Base-by-base conservation (phyloP, 2,329 filamentous ascomycete species). In the Talaromyces sp. region DNA sequence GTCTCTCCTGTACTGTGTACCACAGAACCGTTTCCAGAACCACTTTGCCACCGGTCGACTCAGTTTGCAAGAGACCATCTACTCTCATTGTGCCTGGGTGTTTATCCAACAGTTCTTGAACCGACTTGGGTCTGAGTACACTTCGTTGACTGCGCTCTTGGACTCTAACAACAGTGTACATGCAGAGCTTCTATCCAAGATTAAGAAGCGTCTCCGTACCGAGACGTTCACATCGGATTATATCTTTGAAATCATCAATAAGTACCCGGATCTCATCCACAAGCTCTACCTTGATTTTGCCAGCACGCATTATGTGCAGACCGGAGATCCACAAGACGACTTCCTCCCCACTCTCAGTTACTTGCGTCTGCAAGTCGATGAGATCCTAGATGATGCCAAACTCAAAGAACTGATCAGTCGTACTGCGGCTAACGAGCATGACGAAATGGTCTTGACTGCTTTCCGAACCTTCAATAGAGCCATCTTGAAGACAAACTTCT, bases 221-320 rank as follows among this genome's bases (percentile, higher is more conserved):
- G 95, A 99, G 81, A 99, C 95, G 0, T 99, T 99, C 78, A 99
- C 95, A 0, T 91, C 95, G 4, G 94, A 97, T 74, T 99, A 99
- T 82, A 98, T 99, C 71, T 88, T 94, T 33, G 94, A 99, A 80
- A 98, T 99, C 76, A 97, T 99, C 80, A 89, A 90, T 76, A 89
- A 90, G 60, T 95, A 98, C 77, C 94, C 95, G 0, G 87, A 89
- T 37, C 86, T 99, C 27, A 90, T 99, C 63, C 90, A 94, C 69
- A 88, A 90, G 27, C 82, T 98, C 63, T 99, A 99, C 78, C 86
- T 97, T 56, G 89, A 92, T 0, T 99, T 99, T 77, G 95, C 95
- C 67, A 92, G 87, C 74, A 87, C 92, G 2, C 95, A 99, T 79
- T 90, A 90, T 70, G 86, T 89, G 24, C 87, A 89, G 74, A 88